These are phyloP conservation scores for Linum usitatissimum DNA, from an alignment of 345 rosid genomes.

Conservation along the genomic window DNA sequence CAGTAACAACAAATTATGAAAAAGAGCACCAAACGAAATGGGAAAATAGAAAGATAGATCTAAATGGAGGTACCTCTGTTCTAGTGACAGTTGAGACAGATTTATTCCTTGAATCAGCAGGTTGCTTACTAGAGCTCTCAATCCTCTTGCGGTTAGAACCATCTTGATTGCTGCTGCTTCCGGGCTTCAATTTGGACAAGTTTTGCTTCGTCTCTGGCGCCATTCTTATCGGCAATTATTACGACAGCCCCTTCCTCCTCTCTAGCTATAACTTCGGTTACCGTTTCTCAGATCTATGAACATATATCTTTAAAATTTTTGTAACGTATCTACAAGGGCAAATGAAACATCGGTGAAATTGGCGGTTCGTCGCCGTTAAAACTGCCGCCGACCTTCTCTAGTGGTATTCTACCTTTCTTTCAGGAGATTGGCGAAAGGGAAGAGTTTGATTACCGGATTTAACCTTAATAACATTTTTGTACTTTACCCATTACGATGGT, in stretches of 20 bases:
- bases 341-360: too few relatives aligned
- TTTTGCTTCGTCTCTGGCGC: conserved; percentile 39
- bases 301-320: neutral
- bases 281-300: neutral
- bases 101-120: conserved; percentile 33
- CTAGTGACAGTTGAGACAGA: conserved; percentile 33
- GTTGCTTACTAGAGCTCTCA: conserved; percentile 35
- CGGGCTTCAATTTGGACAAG: conserved; percentile 32
- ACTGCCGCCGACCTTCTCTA: too few relatives aligned
- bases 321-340: neutral
- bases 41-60: neutral
- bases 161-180: conserved; percentile 21
- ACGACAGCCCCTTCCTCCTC: neutral
- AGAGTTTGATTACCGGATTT: too few relatives aligned
- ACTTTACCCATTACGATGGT: too few relatives aligned
- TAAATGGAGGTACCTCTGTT: conserved; percentile 38
- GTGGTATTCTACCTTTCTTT: too few relatives aligned
- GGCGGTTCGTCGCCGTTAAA: too few relatives aligned
- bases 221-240: conserved; percentile 16
- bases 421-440: too few relatives aligned
- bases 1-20: conserved; percentile 1
- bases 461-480: too few relatives aligned
- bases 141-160: conserved; percentile 49
- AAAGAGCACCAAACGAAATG: conserved; percentile 6
- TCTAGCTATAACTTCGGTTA: neutral